These are phyloP conservation scores for Blastocladiella emersonii DNA, from an alignment of 371 early-diverging fungal species.

Conservation along the genomic window DNA sequence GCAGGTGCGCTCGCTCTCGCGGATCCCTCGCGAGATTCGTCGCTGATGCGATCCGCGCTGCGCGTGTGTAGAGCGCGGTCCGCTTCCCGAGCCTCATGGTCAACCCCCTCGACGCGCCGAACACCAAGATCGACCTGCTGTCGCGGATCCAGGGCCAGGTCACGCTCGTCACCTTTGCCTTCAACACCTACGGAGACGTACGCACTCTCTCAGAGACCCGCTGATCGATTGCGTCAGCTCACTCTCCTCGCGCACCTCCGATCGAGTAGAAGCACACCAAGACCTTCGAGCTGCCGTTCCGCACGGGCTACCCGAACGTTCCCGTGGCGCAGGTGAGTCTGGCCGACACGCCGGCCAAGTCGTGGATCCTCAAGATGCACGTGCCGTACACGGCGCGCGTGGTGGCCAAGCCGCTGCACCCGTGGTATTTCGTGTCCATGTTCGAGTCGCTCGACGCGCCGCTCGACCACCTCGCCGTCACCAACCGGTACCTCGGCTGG, in stretches of 20 bases:
- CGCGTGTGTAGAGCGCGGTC: too few species aligned
- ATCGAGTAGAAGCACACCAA: not conserved
- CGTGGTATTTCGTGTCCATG: slow-evolving; percentile 37
- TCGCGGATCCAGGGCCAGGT: not conserved
- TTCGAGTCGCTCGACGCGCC: slow-evolving; percentile 41
- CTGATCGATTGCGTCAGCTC: too few species aligned
- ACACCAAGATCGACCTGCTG: not conserved
- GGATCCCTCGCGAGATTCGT: too few species aligned
- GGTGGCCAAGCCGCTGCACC: not conserved
- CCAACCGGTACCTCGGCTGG: slow-evolving; percentile 62
- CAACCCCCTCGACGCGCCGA: not conserved
- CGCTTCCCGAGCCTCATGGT: not conserved
- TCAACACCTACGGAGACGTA: not conserved
- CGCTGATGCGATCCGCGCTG: too few species aligned
- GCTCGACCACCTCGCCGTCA: slow-evolving; percentile 46
- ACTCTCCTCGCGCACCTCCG: too few species aligned
- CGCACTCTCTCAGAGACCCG: too few species aligned
- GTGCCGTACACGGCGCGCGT: not conserved
- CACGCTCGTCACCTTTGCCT: not conserved
- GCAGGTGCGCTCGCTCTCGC: not conserved
- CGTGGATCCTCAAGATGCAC: not conserved
- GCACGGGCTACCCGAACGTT: not conserved
- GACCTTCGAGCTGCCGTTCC: not conserved
- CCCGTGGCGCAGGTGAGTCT: not conserved
- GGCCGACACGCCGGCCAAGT: not conserved